Percentiles rank a stretch among this genome's conserved stretches.
Evolutionary conservation across 257 asterid genomes (phyloP).

Genomic region (Prunella vulgaris): DNA sequence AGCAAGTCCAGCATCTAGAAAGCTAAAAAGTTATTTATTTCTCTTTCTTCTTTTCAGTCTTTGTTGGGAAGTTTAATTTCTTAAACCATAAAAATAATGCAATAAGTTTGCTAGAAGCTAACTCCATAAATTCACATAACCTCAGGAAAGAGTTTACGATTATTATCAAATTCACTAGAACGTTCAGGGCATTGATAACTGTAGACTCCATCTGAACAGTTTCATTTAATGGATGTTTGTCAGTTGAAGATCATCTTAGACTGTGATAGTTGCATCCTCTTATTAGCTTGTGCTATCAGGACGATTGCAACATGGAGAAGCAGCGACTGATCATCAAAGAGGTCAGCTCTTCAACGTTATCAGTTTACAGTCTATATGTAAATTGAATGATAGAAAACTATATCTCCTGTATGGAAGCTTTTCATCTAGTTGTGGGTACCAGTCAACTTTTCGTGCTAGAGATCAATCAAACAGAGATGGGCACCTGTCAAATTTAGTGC

Average conservation of each 20-base stretch:
- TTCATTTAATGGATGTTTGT: not conserved
- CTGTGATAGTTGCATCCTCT: constrained; percentile 20
- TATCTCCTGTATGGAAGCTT: constrained; percentile 32
- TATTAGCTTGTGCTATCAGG: constrained; percentile 34
- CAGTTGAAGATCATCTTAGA: not conserved
- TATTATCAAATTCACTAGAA: constrained; percentile 7
- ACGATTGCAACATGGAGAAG: constrained; percentile 35
- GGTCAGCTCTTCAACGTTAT: constrained; percentile 31
- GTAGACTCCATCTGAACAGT: not conserved
- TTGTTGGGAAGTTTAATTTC: not conserved
- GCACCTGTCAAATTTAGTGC: constrained; percentile 24
- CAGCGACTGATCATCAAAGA: constrained; percentile 32
- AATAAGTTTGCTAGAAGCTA: not conserved
- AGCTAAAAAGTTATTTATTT: not conserved
- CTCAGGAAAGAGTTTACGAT: not conserved
- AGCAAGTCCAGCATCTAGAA: not conserved
- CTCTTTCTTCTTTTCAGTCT: not conserved
- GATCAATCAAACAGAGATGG: constrained; percentile 31
- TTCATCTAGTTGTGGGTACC: constrained; percentile 25
- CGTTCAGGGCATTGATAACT: not conserved
- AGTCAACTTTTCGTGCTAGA: constrained; percentile 27
- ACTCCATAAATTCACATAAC: not conserved
- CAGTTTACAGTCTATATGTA: constrained; percentile 25
- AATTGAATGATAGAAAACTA: constrained; percentile 28
- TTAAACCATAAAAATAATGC: not conserved